Evolutionary conservation across 1,284 basidiomycete genomes (phyloP), one percentile per base, ranked within the genome.

Genomic region (Phenoliferia sp.): DNA sequence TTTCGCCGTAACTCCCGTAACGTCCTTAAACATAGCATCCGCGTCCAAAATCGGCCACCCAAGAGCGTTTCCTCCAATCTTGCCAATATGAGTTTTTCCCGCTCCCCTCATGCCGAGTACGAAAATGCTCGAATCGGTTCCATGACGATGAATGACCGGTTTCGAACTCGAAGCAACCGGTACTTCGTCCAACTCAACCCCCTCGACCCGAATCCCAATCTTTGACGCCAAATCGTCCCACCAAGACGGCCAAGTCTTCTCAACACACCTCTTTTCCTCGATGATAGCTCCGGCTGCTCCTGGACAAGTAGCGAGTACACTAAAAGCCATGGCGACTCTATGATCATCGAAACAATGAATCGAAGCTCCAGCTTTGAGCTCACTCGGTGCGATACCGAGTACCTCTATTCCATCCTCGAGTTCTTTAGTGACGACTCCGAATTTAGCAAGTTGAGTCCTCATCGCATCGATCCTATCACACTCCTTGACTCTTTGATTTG

Each of bases 231-330:
- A 83, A 79, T 98, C 96, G 77, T 99, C 96, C 94, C 95, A 99
- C 91, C 94, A 99, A 78, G 94, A 94, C 2, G 96, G 95, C 95
- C 95, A 99, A 0, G 96, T 99, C 85, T 99, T 99, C 80, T 97
- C 95, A 29, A 99, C 95, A 76, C 95, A 98, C 63, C 95, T 85
- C 81, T 96, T 97, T 82, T 99, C 95, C 77, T 97, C 93, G 48
- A 99, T 83, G 68, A 93, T 82, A 1, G 91, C 92, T 33, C 86
- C 87, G 48, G 73, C 69, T 1, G 73, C 74, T 39, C 84, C 81
- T 33, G 94, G 82, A 2, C 91, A 84, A 10, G 88, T 85, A 3
- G 88, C 88, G 26, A 99, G 83, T 28, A 98, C 92, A 67, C 89
- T 89, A 82, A 98, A 97, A 0, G 95, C 93, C 95, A 99, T 99